phyloP scores from a whole-genome alignment of 768 basidiomycete species.

The Hypsizygus marmoreus region DNA sequence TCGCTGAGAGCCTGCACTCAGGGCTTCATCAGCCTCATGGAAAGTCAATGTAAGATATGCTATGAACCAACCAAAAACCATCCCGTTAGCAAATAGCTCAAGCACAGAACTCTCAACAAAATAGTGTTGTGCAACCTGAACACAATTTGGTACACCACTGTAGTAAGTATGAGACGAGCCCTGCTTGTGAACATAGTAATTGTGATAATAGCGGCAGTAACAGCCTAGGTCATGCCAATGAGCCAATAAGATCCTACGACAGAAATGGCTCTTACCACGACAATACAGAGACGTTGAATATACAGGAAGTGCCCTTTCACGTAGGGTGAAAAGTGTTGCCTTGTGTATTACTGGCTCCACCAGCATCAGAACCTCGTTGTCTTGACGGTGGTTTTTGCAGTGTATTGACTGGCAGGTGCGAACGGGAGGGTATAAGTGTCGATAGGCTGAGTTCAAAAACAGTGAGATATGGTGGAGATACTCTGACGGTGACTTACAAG shows the following conservation, averaged over 20 bases:
- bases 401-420: too few species aligned
- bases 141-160: constrained; percentile 8
- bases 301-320: constrained; percentile 21
- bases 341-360: constrained; percentile 11
- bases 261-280: constrained; percentile 8
- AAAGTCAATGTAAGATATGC: too few species aligned
- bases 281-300: constrained; percentile 28
- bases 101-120: constrained; percentile 17
- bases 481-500: too few species aligned
- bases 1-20: too few species aligned
- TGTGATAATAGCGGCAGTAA: constrained; percentile 19
- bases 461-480: too few species aligned
- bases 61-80: constrained; percentile 18
- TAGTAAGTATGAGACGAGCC: constrained; percentile 15
- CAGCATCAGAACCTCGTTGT: not conserved
- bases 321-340: constrained; percentile 22
- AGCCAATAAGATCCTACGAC: not conserved
- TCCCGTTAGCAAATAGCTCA: constrained; percentile 12
- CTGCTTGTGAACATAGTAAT: constrained; percentile 15
- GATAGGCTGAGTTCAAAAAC: too few species aligned
- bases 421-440: not conserved
- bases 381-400: too few species aligned
- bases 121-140: constrained; percentile 16
- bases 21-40: too few species aligned
- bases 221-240: constrained; percentile 15